Base-by-base conservation (phyloP, 306 rosid species). In the Arachis hypogaea region DNA sequence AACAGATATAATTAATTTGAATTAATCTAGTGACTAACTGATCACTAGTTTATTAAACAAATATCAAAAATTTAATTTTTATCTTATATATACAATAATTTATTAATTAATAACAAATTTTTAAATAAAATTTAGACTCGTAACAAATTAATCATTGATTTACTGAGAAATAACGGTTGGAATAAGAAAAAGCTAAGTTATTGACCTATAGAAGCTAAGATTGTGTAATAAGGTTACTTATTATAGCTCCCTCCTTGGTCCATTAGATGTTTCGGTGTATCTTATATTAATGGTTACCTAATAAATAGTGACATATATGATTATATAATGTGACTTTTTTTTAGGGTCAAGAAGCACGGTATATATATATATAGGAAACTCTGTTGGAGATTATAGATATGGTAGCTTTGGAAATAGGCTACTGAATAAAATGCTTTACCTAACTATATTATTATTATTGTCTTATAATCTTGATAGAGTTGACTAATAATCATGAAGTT, bases 151-250 rank as follows among this genome's bases (percentile, higher is more conserved):
- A 22, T 22, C 28, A 1, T 22, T 22, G 1, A 22, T 22, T 22
- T 22, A 22, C 1, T 22, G 28, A 22, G 28, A 22, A 22, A 22
- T 22, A 22, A 22, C 28, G 1, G 28, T 22, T 22, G 28, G 1
- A 22, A 22, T 22, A 22, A 22, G 28, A 22, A 22, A 22, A 22
- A 22, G 28, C 28, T 22, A 10, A 70, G 69, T 59, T 22, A 11
- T 79, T 66, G 57, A 73, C 4, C 3, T 33, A 33, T 4, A 33
- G 38, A 33, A 33, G 38, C 38, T 33, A 33, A 33, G 38, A 51
- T 41, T 44, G 69, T 7, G 45, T 73, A 68, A 66, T 73, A 68
- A 66, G 78, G 43, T 79, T 72, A 41, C 82, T 67, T 66, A 16
- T 65, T 73, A 42, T 66, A 79, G 82, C 59, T 11, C 59, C 64